Percentiles rank a stretch among this genome's conserved stretches.
These are phyloP conservation scores for Trametes punicea DNA, from an alignment of 768 basidiomycete genomes.

Conservation along the genomic window DNA sequence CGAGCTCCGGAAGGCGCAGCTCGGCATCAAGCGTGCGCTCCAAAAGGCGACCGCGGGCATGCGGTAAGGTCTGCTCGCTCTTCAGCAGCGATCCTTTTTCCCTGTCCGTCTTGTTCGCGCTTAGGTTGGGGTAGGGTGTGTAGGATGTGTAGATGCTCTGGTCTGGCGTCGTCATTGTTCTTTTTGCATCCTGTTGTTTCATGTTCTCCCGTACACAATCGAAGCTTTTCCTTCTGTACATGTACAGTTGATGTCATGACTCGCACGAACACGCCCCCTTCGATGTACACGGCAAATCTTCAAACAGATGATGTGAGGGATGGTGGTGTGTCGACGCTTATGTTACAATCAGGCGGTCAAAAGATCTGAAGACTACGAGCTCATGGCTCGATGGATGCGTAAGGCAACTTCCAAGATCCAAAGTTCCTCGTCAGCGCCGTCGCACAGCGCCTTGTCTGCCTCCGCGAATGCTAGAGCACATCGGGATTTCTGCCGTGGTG, in stretches of 20 bases:
- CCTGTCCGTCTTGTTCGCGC: background rate
- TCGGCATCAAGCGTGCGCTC: slow-evolving; percentile 92
- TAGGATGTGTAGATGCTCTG: slow-evolving; percentile 19
- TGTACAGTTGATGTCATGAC: slow-evolving; percentile 13
- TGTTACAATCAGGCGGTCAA: background rate
- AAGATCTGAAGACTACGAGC: slow-evolving; percentile 8
- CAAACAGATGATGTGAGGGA: background rate
- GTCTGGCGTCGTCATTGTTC: slow-evolving; percentile 17
- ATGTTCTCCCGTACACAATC: slow-evolving; percentile 15
- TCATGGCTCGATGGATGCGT: slow-evolving; percentile 63
- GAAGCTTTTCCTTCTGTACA: slow-evolving; percentile 14
- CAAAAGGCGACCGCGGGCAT: slow-evolving; percentile 96
- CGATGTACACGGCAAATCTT: background rate
- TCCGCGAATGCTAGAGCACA: slow-evolving; percentile 87
- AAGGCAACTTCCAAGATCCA: slow-evolving; percentile 91
- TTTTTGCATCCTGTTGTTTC: slow-evolving; percentile 15
- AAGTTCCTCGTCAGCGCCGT: slow-evolving; percentile 96
- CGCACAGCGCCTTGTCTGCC: slow-evolving; percentile 92
- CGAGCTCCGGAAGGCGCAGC: slow-evolving; percentile 94
- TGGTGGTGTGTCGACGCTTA: background rate
- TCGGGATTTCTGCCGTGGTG: slow-evolving; percentile 73
- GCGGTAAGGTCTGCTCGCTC: slow-evolving; percentile 51
- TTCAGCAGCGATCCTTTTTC: background rate
- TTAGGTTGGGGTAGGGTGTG: slow-evolving; percentile 11
- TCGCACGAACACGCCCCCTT: background rate